Evolutionary conservation across 1,284 basidiomycete genomes (phyloP), one percentile per base, ranked within the genome.

Genomic region (Sporisorium iseilematis-ciliati): DNA sequence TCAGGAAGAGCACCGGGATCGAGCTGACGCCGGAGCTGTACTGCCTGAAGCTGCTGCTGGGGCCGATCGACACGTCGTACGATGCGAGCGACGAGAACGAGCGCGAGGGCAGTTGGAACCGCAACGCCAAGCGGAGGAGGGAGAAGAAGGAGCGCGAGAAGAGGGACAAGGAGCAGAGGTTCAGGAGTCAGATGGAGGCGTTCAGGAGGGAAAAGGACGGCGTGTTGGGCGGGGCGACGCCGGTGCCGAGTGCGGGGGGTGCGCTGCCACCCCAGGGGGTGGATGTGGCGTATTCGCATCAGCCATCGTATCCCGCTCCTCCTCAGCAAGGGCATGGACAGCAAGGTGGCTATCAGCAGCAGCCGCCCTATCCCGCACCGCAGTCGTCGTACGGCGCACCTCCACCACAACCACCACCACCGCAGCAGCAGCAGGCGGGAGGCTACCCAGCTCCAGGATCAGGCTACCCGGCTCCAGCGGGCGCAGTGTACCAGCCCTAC

Each of bases 11-110:
- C 10, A 82, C 77, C 0, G 77, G 77, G 6, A 58, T 82, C 35
- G 78, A 82, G 35, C 67, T 82, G 7, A 79, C 78, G 2, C 70
- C 64, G 5, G 78, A 80, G 41, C 63, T 82, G 10, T 78, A 79
- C 57, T 73, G 71, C 42, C 62, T 82, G 38, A 82, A 82, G 57
- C 63, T 82, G 10, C 55, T 80, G 14, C 64, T 81, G 7, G 80
- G 80, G 2, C 67, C 69, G n/a, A 78, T 81, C 55, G 80, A 81
- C 57, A 60, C 64, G 12, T 66, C 58, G 25, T 81, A 78, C 59
- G 80, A 81, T 50, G 74, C 78, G 2, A 72, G 65, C 31, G 80
- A 81, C 41, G 80, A 81, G 50, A 51, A 57, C 45, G 55, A 60
- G 3, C 42, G 18, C 29, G 18, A 33, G n/a, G 60, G 55, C 11